A percentile compares a stretch with the other conserved stretches of the same genome.
Evolutionary conservation across 2,329 filamentous ascomycete genomes (phyloP).

Genomic region (Hypoxylon sp.): DNA sequence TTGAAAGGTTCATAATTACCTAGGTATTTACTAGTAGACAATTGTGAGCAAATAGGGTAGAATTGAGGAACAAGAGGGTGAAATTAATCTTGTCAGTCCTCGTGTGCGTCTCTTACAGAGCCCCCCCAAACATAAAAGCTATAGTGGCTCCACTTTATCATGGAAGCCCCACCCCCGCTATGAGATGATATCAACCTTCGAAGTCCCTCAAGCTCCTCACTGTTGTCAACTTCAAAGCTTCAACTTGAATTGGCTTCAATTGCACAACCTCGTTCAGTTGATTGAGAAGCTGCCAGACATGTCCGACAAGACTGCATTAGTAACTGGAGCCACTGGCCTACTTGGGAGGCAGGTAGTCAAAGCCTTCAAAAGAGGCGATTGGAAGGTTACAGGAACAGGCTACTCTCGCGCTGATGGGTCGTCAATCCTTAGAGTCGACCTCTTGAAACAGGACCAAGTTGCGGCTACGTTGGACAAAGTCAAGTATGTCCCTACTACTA

Average conservation of each 20-base stretch:
- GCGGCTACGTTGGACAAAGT: conserved; percentile 65
- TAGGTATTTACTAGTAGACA: background rate
- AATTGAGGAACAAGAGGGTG: background rate
- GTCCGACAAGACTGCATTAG: conserved; percentile 70
- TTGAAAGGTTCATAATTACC: no score
- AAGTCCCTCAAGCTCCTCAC: conserved; percentile 26
- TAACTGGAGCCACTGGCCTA: conserved; percentile 89
- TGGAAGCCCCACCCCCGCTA: conserved; percentile 35
- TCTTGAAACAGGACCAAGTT: conserved; percentile 64
- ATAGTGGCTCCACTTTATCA: conserved; percentile 21
- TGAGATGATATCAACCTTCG: conserved; percentile 1
- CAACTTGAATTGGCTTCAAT: background rate
- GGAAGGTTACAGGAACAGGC: conserved; percentile 80
- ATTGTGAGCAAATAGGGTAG: background rate
- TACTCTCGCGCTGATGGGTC: conserved; percentile 80
- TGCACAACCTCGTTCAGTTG: background rate
- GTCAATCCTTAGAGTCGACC: conserved; percentile 73
- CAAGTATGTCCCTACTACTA: conserved; percentile 62
- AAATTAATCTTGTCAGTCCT: no score
- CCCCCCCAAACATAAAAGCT: no score
- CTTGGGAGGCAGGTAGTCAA: conserved; percentile 84
- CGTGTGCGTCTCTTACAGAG: no score
- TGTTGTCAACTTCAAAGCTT: conserved; percentile 5
- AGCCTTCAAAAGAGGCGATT: conserved; percentile 76
- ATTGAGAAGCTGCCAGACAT: conserved; percentile 45